phyloP scores from a whole-genome alignment of 805 yeast species.

The Saccharomycopsis sp. region DNA sequence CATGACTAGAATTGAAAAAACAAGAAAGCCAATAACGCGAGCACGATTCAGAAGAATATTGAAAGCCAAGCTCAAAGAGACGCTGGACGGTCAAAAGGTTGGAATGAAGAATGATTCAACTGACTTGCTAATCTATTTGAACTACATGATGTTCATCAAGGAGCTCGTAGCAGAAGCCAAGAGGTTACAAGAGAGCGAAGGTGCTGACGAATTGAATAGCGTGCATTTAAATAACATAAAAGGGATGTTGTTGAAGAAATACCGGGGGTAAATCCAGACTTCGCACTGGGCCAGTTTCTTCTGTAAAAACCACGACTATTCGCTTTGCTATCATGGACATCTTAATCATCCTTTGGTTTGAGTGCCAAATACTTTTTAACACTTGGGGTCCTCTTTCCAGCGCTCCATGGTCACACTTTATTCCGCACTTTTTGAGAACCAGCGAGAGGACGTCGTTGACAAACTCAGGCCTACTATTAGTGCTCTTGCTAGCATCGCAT shows the following conservation, averaged over 20 bases:
- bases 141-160: slow-evolving; percentile 16
- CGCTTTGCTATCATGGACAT: too few species aligned
- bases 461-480: too few species aligned
- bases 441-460: too few species aligned
- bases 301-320: too few species aligned
- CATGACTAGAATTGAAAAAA: background rate
- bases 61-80: background rate
- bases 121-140: slow-evolving; percentile 18
- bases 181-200: slow-evolving; percentile 8
- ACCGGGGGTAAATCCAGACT: slow-evolving; percentile 18
- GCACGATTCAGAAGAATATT: background rate
- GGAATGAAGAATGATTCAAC: slow-evolving; percentile 14
- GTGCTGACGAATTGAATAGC: slow-evolving; percentile 9
- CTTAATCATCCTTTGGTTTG: too few species aligned
- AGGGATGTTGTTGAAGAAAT: slow-evolving; percentile 12
- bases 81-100: background rate
- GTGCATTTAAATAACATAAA: slow-evolving; percentile 19
- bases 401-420: too few species aligned
- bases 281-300: too few species aligned
- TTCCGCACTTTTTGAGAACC: too few species aligned
- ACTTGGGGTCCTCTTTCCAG: too few species aligned
- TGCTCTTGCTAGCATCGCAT: too few species aligned
- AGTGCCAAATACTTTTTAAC: too few species aligned
- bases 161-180: slow-evolving; percentile 15
- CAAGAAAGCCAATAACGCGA: background rate